Evolutionary conservation across 441 rosid genomes (phyloP).

Genomic region (Gossypium trilobum): DNA sequence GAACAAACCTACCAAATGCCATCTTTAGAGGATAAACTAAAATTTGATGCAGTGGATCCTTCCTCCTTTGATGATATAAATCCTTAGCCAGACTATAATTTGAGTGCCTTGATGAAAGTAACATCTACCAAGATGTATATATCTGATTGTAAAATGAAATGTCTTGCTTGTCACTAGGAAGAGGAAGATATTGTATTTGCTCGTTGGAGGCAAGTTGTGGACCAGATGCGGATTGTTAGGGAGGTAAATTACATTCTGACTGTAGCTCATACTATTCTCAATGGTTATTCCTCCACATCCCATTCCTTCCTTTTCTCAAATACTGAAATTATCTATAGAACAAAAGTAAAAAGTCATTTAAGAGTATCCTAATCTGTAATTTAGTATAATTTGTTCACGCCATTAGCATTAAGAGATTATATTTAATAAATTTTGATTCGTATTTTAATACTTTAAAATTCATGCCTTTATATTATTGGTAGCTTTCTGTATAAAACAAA

Average conservation of each 20-base stretch:
- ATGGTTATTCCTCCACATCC: not conserved
- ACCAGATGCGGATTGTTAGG: constrained; percentile 51
- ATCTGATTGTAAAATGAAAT: not conserved
- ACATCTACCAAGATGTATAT: not conserved
- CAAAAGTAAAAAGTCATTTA: too few species aligned
- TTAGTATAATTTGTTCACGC: not conserved
- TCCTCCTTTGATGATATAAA: constrained; percentile 17
- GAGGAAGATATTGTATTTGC: constrained; percentile 66
- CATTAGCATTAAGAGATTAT: not conserved
- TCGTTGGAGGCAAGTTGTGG: constrained; percentile 58
- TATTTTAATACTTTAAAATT: not conserved
- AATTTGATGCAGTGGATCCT: constrained; percentile 9
- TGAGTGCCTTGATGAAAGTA: constrained; percentile 54
- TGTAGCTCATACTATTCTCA: not conserved
- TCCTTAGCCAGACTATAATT: constrained; percentile 47
- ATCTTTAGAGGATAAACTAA: too few species aligned
- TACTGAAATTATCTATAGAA: not conserved
- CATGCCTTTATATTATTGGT: not conserved
- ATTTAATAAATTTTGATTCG: not conserved
- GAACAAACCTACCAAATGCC: too few species aligned
- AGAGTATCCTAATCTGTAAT: not conserved
- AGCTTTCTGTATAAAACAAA: not conserved
- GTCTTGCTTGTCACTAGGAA: constrained; percentile 32
- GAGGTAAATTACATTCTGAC: constrained; percentile 34
- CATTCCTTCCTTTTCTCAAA: not conserved